Base-by-base conservation (phyloP, 2,329 filamentous ascomycete species). In the Orbilia blumenaviensis region DNA sequence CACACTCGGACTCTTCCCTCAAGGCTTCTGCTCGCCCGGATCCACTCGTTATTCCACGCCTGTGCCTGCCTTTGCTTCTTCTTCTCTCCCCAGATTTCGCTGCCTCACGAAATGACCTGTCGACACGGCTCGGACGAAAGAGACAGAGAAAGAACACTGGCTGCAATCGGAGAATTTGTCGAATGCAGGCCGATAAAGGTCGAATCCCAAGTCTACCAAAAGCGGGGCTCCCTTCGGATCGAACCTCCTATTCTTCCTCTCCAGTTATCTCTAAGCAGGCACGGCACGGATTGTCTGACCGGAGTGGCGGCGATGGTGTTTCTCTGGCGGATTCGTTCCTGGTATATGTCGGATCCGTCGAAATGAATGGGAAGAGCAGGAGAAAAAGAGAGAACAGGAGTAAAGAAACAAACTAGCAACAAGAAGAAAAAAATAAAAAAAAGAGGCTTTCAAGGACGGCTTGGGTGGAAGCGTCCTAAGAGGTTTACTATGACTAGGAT, bases 111-210 rank as follows among this genome's bases (percentile, higher is more conserved):
- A 34, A 54, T 21, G 56, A 29, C 54, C 50, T 48, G 67, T 72
- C 46, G 68, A 73, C 38, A 61, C 66, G 66, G 54, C 41, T 60
- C 34, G 42, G n/a, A 48, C 14, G 25, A 23, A 12, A 34, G n/a
- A 34, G 29, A 34, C 5, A 34, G 14, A 23, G 23, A 46, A 46
- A 23, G 23, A 46, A 21, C 21, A 46, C 2, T 21, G 36, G 44
- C 61, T 54, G 68, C 58, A 73, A 73, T 73, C 68, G 68, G 68
- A 56, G 29, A 66, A 52, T 66, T 54, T 61, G 48, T 46, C 23
- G 16, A 36, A 61, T 62, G 36, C 36, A 38, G 36, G 25, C 16
- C 29, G 67, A 60, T 56, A 58, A n/a, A 58, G 58, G 10, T 25
- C 21, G 21, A 29, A 29, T 48, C 18, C 42, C 18, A 14, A 52